Base-by-base conservation (phyloP, 116 monocot genomes). In the Phalaenopsis hybrid region DNA sequence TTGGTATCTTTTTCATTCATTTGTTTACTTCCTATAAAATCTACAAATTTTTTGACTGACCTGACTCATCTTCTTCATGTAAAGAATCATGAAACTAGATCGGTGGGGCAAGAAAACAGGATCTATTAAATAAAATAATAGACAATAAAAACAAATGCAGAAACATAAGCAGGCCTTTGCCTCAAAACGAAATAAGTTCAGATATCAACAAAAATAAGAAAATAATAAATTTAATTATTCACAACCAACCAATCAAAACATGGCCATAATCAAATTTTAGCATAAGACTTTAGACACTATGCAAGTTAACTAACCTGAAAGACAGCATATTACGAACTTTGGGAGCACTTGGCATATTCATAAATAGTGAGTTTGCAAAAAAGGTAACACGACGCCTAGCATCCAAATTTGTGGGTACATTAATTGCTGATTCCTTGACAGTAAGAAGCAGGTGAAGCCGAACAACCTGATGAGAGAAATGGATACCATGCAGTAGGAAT, bases 281-380 rank as follows among this genome's bases (percentile, higher is more conserved):
- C 33, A 75, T 45, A 75, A 7, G 46, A 46, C 6, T n/a, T 44
- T 9, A n/a, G 3, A 20, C 20, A 74, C 1, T 1, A 6, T 67
- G 4, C 37, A 45, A 7, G 34, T 46, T 41, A 61, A 33, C 79
- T 33, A 57, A 97, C 96, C 94, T 94, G 86, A 97, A 97, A 82
- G 96, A 90, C 16, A 92, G 83, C 96, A 97, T 97, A 43, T 94
- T 87, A 74, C 86, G 91, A 80, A 97, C 90, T 90, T 90, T 86
- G 77, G 96, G 94, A 85, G 96, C 89, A 83, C 44, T 68, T 50
- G 96, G 96, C 96, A 97, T 91, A 46, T 86, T 91, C 96, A 97
- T 97, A 86, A 96, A 96, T 43, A 96, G 57, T 57, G 96, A 96
- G 83, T 96, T 96, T 33, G 96, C 88, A 86, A 96, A 97, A 85